phyloP scores from a whole-genome alignment of 306 rosid genomes.

The Casuarina cunninghamiana region DNA sequence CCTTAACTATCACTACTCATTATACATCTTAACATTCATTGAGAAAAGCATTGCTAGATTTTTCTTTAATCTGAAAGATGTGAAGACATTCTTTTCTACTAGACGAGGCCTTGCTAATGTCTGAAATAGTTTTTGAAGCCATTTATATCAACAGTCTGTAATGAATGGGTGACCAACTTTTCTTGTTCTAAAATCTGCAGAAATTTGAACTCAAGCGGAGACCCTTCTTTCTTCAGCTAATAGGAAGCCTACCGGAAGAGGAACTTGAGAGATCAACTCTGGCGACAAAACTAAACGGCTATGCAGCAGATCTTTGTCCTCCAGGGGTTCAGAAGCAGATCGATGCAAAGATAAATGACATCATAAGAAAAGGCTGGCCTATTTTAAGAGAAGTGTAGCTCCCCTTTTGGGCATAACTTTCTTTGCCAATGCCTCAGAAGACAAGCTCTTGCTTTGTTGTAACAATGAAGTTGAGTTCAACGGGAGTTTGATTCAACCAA shows the following conservation, averaged over 20 bases:
- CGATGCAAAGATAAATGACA: slow-evolving; percentile 78
- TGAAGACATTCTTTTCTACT: not conserved
- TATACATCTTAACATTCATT: not conserved
- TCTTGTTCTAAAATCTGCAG: slow-evolving; percentile 41
- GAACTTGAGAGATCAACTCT: slow-evolving; percentile 74
- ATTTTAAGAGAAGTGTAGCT: slow-evolving; percentile 60
- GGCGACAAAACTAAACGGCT: slow-evolving; percentile 85
- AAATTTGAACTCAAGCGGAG: slow-evolving; percentile 93
- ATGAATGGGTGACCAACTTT: slow-evolving; percentile 19
- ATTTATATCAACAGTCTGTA: not conserved
- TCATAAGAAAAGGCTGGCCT: slow-evolving; percentile 89
- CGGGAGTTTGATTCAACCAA: not conserved
- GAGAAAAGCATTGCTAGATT: not conserved
- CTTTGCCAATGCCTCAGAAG: not conserved
- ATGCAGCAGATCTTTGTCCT: slow-evolving; percentile 86
- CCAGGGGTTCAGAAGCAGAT: slow-evolving; percentile 60
- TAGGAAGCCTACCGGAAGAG: slow-evolving; percentile 83
- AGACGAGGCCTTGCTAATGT: not conserved
- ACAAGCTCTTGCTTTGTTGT: slow-evolving; percentile 8
- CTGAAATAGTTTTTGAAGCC: not conserved
- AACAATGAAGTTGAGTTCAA: not conserved
- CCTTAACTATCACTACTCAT: not conserved
- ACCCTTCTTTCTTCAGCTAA: slow-evolving; percentile 72
- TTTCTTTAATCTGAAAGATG: not conserved
- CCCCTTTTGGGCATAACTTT: slow-evolving; percentile 2